phyloP scores from a whole-genome alignment of 352 stramenopile species.

The Pythium oligandrum region DNA sequence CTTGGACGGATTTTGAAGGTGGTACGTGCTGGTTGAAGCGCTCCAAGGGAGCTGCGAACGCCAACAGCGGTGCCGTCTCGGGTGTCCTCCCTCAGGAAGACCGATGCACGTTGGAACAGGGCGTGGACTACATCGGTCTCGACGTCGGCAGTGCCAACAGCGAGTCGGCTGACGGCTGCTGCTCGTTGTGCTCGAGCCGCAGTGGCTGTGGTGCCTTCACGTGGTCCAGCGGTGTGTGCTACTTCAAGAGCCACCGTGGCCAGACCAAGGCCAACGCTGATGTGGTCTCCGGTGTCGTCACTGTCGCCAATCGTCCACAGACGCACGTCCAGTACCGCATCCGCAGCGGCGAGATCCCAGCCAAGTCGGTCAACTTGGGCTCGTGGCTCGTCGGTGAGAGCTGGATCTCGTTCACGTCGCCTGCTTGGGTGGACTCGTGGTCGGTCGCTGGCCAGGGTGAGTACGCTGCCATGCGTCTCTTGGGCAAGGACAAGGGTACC shows the following conservation, averaged over 20 bases:
- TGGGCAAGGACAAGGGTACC: slow-evolving; percentile 8
- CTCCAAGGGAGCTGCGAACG: slow-evolving; percentile 1
- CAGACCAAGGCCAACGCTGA: not conserved
- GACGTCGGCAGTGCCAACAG: slow-evolving; percentile 8
- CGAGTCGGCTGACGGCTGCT: slow-evolving; percentile 5
- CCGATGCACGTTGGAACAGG: slow-evolving; percentile 1
- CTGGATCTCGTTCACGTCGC: slow-evolving; percentile 47
- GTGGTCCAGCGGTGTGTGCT: slow-evolving; percentile 16
- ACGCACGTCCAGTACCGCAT: slow-evolving; percentile 22
- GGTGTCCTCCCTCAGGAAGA: slow-evolving; percentile 1
- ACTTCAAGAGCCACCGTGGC: slow-evolving; percentile 13
- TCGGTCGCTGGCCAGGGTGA: slow-evolving; percentile 24
- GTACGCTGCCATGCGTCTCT: slow-evolving; percentile 6
- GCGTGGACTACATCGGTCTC: slow-evolving; percentile 9
- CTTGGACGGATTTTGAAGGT: slow-evolving; percentile 38
- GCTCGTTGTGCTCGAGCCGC: slow-evolving; percentile 1
- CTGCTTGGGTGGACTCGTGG: slow-evolving; percentile 50
- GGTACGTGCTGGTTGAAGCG: slow-evolving; percentile 24
- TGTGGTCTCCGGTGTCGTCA: slow-evolving; percentile 10
- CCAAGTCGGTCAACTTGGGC: slow-evolving; percentile 56
- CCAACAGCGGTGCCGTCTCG: slow-evolving; percentile 2
- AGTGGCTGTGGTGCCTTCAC: slow-evolving; percentile 15
- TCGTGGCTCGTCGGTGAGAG: slow-evolving; percentile 17
- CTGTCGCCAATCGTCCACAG: not conserved
- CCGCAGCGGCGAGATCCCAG: slow-evolving; percentile 10